These are phyloP conservation scores for Lactarius pseudohatsudake DNA, from an alignment of 768 basidiomycete genomes.

Conservation along the genomic window DNA sequence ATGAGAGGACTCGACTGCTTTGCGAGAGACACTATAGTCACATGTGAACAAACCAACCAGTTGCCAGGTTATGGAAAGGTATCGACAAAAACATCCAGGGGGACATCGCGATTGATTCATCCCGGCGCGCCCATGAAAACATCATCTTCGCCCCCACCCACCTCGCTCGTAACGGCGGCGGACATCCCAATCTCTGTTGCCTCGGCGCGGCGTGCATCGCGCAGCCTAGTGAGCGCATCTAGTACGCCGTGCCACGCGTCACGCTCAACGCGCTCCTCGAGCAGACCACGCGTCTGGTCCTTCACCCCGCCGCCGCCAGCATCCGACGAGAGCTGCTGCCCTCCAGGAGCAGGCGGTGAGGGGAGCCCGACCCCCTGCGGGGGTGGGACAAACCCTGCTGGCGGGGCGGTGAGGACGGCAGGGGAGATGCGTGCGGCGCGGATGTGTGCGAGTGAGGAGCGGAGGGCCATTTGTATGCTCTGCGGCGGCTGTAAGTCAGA, in stretches of 20 bases:
- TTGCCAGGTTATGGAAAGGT: background rate
- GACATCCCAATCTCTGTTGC: background rate
- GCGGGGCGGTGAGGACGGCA: constrained; percentile 82
- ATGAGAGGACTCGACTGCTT: background rate
- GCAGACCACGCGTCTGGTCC: constrained; percentile 57
- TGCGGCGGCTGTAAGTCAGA: constrained; percentile 34
- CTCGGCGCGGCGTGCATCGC: constrained; percentile 9
- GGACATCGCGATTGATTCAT: background rate
- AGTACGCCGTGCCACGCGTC: constrained; percentile 79
- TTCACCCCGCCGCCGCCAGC: constrained; percentile 2
- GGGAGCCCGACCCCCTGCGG: constrained; percentile 79
- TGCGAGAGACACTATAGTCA: background rate
- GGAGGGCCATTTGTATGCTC: constrained; percentile 75
- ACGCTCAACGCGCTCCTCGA: constrained; percentile 37
- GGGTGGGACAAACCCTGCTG: constrained; percentile 69
- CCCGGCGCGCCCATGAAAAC: background rate
- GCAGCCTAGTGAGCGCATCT: constrained; percentile 50
- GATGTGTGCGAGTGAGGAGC: constrained; percentile 79
- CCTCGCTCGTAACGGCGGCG: background rate
- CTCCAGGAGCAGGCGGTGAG: constrained; percentile 1
- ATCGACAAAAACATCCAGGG: background rate
- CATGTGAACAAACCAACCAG: background rate
- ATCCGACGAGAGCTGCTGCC: constrained; percentile 16
- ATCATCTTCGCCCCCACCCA: background rate
- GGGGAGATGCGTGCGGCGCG: constrained; percentile 80